Percentiles rank a stretch among this genome's conserved stretches.
phyloP scores from a whole-genome alignment of 1,139 yeast species.

The Pichia inconspicua region DNA sequence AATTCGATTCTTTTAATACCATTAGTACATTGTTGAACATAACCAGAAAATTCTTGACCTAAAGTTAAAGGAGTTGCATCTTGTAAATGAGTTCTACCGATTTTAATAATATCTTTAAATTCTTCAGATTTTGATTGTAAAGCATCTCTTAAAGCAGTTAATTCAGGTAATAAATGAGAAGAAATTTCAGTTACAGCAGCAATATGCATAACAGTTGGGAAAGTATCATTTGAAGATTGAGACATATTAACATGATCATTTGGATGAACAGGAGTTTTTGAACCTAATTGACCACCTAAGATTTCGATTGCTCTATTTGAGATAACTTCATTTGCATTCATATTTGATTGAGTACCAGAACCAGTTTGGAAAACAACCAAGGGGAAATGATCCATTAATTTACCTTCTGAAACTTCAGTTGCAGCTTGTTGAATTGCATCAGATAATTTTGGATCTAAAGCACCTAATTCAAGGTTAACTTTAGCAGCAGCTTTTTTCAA shows the following conservation, averaged over 20 bases:
- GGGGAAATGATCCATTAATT: conserved; percentile 90
- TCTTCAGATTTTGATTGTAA: conserved; percentile 71
- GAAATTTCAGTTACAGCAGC: conserved; percentile 92
- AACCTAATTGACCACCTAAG: conserved; percentile 84
- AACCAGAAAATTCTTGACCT: conserved; percentile 97
- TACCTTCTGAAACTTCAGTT: conserved; percentile 87
- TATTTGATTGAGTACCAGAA: conserved; percentile 96
- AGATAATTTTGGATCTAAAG: conserved; percentile 74
- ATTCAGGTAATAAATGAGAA: conserved; percentile 66
- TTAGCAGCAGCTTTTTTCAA: conserved; percentile 92
- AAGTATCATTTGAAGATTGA: conserved; percentile 95
- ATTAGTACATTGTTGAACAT: conserved; percentile 84
- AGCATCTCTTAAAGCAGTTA: conserved; percentile 68
- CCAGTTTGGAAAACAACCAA: conserved; percentile 98
- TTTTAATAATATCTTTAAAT: conserved; percentile 83
- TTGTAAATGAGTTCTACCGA: conserved; percentile 97
- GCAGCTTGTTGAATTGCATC: conserved; percentile 89
- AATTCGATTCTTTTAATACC: conserved; percentile 83
- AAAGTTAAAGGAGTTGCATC: conserved; percentile 97
- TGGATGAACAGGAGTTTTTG: conserved; percentile 93
- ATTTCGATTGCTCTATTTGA: conserved; percentile 96
- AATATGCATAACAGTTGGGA: conserved; percentile 99
- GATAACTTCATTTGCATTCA: conserved; percentile 98
- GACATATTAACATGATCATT: conserved; percentile 98
- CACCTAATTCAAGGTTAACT: conserved; percentile 77